These are phyloP conservation scores for Bruguiera gymnorhiza DNA, from an alignment of 345 rosid genomes.

Conservation along the genomic window DNA sequence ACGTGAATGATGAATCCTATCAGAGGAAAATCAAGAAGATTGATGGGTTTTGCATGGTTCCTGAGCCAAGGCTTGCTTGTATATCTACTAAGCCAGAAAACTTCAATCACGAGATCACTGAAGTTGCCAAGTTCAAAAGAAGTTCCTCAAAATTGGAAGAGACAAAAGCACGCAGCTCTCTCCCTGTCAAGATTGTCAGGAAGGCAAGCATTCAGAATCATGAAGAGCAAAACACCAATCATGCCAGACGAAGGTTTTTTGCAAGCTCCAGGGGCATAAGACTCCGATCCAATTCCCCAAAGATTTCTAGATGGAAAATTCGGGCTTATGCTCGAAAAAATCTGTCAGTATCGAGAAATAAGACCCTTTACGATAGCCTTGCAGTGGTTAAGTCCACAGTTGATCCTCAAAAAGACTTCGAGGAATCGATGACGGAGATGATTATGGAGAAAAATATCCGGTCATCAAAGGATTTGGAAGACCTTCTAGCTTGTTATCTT, in stretches of 20 bases:
- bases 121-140: conserved; percentile 5
- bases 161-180: conserved; percentile 10
- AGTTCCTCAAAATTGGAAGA: conserved; percentile 5
- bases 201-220: conserved; percentile 21
- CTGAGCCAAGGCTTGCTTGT: conserved; percentile 24
- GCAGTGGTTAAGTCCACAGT: conserved; percentile 76
- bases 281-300: conserved; percentile 60
- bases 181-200: conserved; percentile 28
- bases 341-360: conserved; percentile 25
- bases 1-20: conserved; percentile 27
- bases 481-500: conserved; percentile 82
- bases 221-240: conserved; percentile 11
- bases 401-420: conserved; percentile 81
- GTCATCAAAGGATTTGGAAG: conserved; percentile 75
- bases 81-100: conserved; percentile 11
- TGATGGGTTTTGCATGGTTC: conserved; percentile 19
- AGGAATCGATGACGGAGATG: conserved; percentile 96
- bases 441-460: conserved; percentile 68
- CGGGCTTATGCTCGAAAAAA: conserved; percentile 24
- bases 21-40: conserved; percentile 12
- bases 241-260: not conserved
- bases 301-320: conserved; percentile 27
- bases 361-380: conserved; percentile 38
- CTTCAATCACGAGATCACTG: not conserved
- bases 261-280: conserved; percentile 54